A percentile compares a stretch with the other conserved stretches of the same genome.
Evolutionary conservation across 2,329 filamentous ascomycete genomes (phyloP).

Genomic region (Tolypocladium endophyticum): DNA sequence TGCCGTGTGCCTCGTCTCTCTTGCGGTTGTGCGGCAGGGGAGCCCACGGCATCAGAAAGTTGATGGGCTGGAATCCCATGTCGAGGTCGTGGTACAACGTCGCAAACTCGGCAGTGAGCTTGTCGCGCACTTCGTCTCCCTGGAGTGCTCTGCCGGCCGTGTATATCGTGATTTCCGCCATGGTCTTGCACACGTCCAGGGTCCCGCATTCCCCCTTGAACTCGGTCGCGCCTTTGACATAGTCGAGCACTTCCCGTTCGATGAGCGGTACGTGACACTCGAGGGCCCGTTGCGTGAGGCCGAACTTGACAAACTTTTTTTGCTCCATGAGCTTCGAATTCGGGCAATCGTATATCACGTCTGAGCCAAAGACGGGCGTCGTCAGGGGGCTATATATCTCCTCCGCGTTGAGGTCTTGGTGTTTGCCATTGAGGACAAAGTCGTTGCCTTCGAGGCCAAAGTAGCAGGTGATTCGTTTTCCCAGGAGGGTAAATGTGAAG

Average conservation of each 20-base stretch:
- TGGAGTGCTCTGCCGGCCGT: conserved; percentile 83
- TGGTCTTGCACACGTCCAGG: conserved; percentile 61
- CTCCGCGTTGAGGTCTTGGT: conserved; percentile 81
- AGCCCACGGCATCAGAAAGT: conserved; percentile 83
- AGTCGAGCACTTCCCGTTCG: conserved; percentile 58
- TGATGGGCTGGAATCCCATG: conserved; percentile 84
- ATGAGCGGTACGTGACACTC: conserved; percentile 66
- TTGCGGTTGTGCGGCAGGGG: conserved; percentile 84
- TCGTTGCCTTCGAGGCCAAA: conserved; percentile 77
- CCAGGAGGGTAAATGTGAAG: conserved; percentile 81
- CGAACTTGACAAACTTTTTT: conserved; percentile 86
- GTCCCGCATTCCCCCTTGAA: conserved; percentile 61
- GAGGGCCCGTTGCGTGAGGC: conserved; percentile 65
- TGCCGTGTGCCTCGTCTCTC: conserved; percentile 69
- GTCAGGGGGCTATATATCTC: conserved; percentile 77
- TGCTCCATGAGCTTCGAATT: conserved; percentile 93
- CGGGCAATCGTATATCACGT: conserved; percentile 85
- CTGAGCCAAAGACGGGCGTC: conserved; percentile 64
- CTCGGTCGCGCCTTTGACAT: conserved; percentile 54
- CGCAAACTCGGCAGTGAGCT: conserved; percentile 72
- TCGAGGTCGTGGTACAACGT: conserved; percentile 80
- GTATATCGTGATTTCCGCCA: conserved; percentile 84
- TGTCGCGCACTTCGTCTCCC: conserved; percentile 69
- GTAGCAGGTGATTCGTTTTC: conserved; percentile 81
- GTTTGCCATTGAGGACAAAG: conserved; percentile 84